Evolutionary conservation across 768 basidiomycete species (phyloP).

Genomic region (Boletus eberwhitei): DNA sequence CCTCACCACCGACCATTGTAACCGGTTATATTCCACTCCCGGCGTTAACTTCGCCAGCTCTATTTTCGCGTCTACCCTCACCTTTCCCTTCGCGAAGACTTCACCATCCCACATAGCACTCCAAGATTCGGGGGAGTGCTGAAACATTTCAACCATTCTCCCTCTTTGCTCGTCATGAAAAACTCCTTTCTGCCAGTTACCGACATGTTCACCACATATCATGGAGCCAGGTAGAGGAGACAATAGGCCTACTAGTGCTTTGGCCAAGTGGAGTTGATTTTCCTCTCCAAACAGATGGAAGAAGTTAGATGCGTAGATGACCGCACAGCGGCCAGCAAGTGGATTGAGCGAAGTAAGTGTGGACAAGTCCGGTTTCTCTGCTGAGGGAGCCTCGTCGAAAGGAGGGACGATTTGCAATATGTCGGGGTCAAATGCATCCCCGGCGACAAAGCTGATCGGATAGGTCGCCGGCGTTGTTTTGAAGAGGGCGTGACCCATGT

Average conservation of each 20-base stretch:
- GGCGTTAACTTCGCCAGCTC: background rate
- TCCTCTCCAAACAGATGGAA: slow-evolving; percentile 42
- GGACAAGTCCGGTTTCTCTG: slow-evolving; percentile 27
- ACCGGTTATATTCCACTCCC: background rate
- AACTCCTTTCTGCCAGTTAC: background rate
- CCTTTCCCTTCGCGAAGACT: slow-evolving; percentile 26
- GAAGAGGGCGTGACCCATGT: slow-evolving; percentile 60
- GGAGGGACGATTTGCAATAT: slow-evolving; percentile 37
- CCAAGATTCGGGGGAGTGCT: slow-evolving; percentile 37
- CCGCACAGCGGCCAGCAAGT: slow-evolving; percentile 46
- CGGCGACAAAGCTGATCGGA: slow-evolving; percentile 49
- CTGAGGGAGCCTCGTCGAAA: slow-evolving; percentile 24
- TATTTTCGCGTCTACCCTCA: slow-evolving; percentile 3
- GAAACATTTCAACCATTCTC: slow-evolving; percentile 16
- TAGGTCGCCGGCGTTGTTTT: slow-evolving; percentile 49
- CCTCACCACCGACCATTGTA: slow-evolving; percentile 28
- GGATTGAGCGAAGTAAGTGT: slow-evolving; percentile 44
- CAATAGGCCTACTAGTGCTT: slow-evolving; percentile 27
- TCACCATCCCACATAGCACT: slow-evolving; percentile 37
- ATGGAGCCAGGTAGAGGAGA: slow-evolving; percentile 30
- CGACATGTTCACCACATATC: slow-evolving; percentile 30
- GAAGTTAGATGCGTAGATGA: slow-evolving; percentile 47
- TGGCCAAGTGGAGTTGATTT: slow-evolving; percentile 29
- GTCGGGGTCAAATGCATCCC: slow-evolving; percentile 49
- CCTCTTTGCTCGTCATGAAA: background rate